Evolutionary conservation across 1,284 basidiomycete genomes (phyloP).

Genomic region (Entoloma clypeatum): DNA sequence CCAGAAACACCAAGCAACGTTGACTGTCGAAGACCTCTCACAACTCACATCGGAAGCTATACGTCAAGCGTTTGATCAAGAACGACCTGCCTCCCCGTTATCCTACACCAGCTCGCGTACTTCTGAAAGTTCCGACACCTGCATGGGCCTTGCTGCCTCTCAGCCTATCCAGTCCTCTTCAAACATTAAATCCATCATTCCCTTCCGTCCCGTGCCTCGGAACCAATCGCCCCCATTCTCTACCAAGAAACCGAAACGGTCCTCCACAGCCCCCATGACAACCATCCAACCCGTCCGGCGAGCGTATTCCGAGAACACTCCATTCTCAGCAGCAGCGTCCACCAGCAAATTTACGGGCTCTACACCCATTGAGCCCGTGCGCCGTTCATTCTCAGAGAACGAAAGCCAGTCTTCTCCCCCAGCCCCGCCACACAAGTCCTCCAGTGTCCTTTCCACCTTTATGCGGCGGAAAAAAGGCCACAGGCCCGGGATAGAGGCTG

Average conservation of each 20-base stretch:
- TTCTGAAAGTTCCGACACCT: slow-evolving; percentile 22
- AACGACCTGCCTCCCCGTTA: slow-evolving; percentile 27
- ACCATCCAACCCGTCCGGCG: slow-evolving; percentile 25
- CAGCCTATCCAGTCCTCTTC: slow-evolving; percentile 6
- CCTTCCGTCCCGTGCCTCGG: slow-evolving; percentile 1
- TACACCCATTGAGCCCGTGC: too few species aligned
- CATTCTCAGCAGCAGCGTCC: slow-evolving; percentile 20
- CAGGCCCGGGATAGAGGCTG: slow-evolving; percentile 20
- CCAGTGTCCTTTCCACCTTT: slow-evolving; percentile 33
- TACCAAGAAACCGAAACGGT: slow-evolving; percentile 14
- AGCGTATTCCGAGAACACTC: slow-evolving; percentile 32
- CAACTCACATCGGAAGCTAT: slow-evolving; percentile 38
- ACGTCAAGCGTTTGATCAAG: slow-evolving; percentile 28
- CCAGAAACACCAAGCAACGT: slow-evolving; percentile 40
- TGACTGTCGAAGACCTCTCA: slow-evolving; percentile 40
- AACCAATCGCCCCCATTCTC: slow-evolving; percentile 8
- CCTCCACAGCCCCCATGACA: slow-evolving; percentile 12
- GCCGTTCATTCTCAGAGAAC: too few species aligned
- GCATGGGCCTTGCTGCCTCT: slow-evolving; percentile 23
- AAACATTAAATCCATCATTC: too few species aligned
- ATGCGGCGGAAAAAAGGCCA: slow-evolving; percentile 35
- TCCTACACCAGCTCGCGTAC: slow-evolving; percentile 27
- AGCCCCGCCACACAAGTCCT: slow-evolving; percentile 20
- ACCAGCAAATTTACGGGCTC: too few species aligned
- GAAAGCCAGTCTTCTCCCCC: too few species aligned